Conservation (phyloP, 305 asterid species). For the Solanum hybrid region DNA sequence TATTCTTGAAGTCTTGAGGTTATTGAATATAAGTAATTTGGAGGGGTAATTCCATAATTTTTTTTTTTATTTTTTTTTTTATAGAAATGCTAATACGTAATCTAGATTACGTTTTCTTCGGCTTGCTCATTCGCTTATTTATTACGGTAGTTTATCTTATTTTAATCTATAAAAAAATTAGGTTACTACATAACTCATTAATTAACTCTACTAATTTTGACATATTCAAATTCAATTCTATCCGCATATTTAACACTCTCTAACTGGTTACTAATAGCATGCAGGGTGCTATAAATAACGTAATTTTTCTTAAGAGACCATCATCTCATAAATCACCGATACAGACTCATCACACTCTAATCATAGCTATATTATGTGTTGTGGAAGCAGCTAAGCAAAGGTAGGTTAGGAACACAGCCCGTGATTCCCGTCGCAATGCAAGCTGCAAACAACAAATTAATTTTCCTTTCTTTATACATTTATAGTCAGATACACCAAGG, state of each 20-base stretch:
- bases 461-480: constrained; percentile 1
- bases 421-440: constrained; percentile 76
- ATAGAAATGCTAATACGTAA: too few species aligned
- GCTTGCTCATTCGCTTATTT: not conserved
- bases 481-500: not conserved
- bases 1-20: not conserved
- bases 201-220: not conserved
- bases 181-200: not conserved
- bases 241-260: not conserved
- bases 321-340: not conserved
- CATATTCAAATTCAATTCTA: not conserved
- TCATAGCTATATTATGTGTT: not conserved
- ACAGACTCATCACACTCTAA: not conserved
- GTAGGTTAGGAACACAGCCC: constrained; percentile 36
- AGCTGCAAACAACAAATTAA: constrained; percentile 34
- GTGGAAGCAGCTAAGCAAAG: not conserved
- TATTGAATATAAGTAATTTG: not conserved
- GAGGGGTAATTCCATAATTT: not conserved
- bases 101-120: too few species aligned
- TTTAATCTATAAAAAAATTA: too few species aligned
- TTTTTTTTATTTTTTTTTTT: too few species aligned
- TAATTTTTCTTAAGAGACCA: too few species aligned
- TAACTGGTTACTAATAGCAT: too few species aligned
- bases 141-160: too few species aligned
- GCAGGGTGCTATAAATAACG: too few species aligned